phyloP scores from a whole-genome alignment of 2,329 filamentous ascomycete species.

The Diplocarpon mali region DNA sequence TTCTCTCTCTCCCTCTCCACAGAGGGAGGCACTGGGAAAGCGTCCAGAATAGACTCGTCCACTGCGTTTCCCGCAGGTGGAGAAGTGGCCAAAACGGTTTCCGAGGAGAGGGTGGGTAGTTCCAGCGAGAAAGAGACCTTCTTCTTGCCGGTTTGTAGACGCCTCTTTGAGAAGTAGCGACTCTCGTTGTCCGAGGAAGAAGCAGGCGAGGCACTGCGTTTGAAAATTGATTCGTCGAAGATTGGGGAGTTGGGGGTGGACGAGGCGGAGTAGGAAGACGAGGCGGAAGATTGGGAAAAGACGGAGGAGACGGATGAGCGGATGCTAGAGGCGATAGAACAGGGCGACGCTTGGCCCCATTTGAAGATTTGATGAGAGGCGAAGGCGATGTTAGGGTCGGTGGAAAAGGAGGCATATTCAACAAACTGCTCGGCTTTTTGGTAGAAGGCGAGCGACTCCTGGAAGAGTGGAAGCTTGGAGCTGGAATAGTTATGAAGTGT shows the following conservation, averaged over 20 bases:
- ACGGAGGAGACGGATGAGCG: constrained; percentile 24
- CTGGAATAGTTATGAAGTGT: constrained; percentile 18
- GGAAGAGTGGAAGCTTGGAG: constrained; percentile 23
- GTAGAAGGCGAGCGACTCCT: constrained; percentile 21
- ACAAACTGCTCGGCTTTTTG: constrained; percentile 19
- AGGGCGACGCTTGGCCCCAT: constrained; percentile 4
- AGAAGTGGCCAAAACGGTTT: constrained; percentile 1
- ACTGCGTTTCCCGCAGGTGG: neutral
- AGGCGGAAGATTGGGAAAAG: constrained; percentile 19
- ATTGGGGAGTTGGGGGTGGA: constrained; percentile 12
- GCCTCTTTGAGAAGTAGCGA: too few species aligned
- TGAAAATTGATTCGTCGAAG: neutral
- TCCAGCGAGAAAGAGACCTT: constrained; percentile 22
- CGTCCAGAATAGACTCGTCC: constrained; percentile 9
- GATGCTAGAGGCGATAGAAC: constrained; percentile 16
- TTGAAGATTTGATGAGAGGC: neutral
- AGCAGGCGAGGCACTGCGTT: constrained; percentile 6
- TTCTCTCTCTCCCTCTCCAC: neutral
- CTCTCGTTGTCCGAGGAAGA: neutral
- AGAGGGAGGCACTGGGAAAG: constrained; percentile 12
- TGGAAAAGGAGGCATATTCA: constrained; percentile 15
- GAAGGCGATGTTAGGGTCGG: constrained; percentile 9
- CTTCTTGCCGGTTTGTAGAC: constrained; percentile 19
- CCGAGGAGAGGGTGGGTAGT: constrained; percentile 1
- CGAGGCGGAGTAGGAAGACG: constrained; percentile 11